Evolutionary conservation across 768 basidiomycete species (phyloP).

Genomic region (Strobilomyces echinocephalus): DNA sequence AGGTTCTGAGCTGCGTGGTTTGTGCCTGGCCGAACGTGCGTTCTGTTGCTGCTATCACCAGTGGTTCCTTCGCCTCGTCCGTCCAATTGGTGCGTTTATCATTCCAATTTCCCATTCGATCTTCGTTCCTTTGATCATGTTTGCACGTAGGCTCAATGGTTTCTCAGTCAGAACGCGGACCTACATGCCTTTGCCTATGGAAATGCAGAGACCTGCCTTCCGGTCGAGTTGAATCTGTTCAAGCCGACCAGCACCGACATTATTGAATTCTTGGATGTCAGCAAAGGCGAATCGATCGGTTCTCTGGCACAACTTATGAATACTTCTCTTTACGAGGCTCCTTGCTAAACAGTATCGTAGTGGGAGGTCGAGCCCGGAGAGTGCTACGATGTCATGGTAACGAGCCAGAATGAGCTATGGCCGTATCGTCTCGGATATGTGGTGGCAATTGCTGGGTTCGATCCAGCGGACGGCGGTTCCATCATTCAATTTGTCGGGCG

Average conservation of each 20-base stretch:
- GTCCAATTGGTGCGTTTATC: slow-evolving; percentile 7
- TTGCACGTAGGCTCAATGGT: slow-evolving; percentile 2
- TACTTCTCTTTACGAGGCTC: background rate
- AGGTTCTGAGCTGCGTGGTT: slow-evolving; percentile 6
- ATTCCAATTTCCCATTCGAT: too few species aligned
- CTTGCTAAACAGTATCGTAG: slow-evolving; percentile 7
- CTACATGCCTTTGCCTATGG: background rate
- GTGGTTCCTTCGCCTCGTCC: slow-evolving; percentile 12
- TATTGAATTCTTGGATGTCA: slow-evolving; percentile 17
- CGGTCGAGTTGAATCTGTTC: slow-evolving; percentile 8
- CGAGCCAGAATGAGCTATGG: slow-evolving; percentile 17
- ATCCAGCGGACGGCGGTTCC: background rate
- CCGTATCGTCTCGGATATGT: slow-evolving; percentile 5
- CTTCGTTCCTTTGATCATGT: background rate
- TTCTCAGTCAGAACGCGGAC: background rate
- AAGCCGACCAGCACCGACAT: background rate
- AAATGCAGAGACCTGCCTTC: slow-evolving; percentile 5
- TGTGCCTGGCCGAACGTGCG: slow-evolving; percentile 1
- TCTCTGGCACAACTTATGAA: slow-evolving; percentile 2
- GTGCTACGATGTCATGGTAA: slow-evolving; percentile 19
- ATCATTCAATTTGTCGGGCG: slow-evolving; percentile 11
- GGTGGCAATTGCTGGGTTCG: slow-evolving; percentile 20
- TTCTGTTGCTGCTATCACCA: slow-evolving; percentile 4
- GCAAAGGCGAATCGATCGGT: background rate
- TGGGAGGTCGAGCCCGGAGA: slow-evolving; percentile 14